phyloP scores from a whole-genome alignment of 208 protist genomes.

The Willaertia magna region DNA sequence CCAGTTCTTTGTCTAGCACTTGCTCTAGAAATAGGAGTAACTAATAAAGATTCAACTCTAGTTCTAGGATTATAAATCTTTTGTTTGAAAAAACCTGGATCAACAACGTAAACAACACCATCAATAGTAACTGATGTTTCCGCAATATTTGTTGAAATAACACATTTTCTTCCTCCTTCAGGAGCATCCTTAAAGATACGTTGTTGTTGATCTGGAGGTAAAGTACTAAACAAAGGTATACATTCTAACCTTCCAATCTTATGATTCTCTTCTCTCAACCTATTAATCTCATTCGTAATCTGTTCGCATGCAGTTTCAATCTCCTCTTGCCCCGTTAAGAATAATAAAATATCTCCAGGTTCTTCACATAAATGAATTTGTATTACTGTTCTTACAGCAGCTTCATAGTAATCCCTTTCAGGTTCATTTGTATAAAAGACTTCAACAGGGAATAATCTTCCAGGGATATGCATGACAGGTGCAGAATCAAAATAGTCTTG shows the following conservation, averaged over 20 bases:
- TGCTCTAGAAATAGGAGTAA: slow-evolving; percentile 93
- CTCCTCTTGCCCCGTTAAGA: slow-evolving; percentile 93
- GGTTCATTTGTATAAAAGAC: slow-evolving; percentile 74
- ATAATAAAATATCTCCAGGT: slow-evolving; percentile 91
- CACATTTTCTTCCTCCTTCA: slow-evolving; percentile 65
- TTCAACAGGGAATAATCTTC: slow-evolving; percentile 59
- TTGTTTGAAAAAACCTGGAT: slow-evolving; percentile 97
- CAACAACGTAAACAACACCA: slow-evolving; percentile 97
- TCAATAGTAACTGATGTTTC: slow-evolving; percentile 99
- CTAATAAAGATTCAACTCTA: slow-evolving; percentile 89
- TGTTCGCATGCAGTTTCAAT: slow-evolving; percentile 70
- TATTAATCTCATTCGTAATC: slow-evolving; percentile 28
- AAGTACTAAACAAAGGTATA: slow-evolving; percentile 45
- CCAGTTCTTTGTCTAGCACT: slow-evolving; percentile 96
- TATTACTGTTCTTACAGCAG: slow-evolving; percentile 60
- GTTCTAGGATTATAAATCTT: slow-evolving; percentile 85
- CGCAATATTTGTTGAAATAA: slow-evolving; percentile 98
- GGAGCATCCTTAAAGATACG: slow-evolving; percentile 25
- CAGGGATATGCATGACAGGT: slow-evolving; percentile 53
- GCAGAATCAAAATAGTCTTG: slow-evolving; percentile 66
- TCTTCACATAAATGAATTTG: slow-evolving; percentile 57
- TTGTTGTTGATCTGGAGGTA: background rate
- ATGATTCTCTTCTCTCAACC: background rate
- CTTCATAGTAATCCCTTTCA: slow-evolving; percentile 76
- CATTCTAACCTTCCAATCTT: slow-evolving; percentile 44